Evolutionary conservation across 495 filamentous ascomycete species (phyloP).

Genomic region (Daldinia childiae): DNA sequence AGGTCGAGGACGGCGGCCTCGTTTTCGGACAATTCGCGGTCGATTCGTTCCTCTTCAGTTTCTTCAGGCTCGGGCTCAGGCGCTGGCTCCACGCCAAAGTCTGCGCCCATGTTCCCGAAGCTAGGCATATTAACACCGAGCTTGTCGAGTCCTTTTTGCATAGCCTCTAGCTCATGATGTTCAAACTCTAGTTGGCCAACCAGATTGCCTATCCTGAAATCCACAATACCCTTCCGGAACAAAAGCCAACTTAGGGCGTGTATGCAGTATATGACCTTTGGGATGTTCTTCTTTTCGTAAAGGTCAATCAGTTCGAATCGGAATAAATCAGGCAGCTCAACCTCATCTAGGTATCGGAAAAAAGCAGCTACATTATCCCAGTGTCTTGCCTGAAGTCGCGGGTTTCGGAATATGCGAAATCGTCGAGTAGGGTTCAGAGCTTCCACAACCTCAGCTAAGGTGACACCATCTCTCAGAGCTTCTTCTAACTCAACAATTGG

Average conservation of each 20-base stretch:
- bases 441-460: conserved; percentile 95
- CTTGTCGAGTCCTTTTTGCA: conserved; percentile 95
- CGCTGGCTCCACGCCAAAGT: conserved; percentile 84
- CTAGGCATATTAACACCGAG: conserved; percentile 95
- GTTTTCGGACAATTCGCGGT: conserved; percentile 81
- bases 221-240: conserved; percentile 91
- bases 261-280: conserved; percentile 98
- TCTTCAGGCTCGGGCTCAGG: conserved; percentile 73
- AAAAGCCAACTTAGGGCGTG: conserved; percentile 96
- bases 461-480: conserved; percentile 90
- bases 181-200: conserved; percentile 98
- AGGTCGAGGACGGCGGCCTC: conserved; percentile 77
- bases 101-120: conserved; percentile 95
- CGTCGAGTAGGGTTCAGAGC: conserved; percentile 79
- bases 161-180: conserved; percentile 95
- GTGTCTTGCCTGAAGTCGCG: conserved; percentile 90
- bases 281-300: conserved; percentile 99
- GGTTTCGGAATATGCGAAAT: conserved; percentile 83
- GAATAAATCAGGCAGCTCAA: conserved; percentile 98
- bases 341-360: conserved; percentile 89
- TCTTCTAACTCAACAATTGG: conserved; percentile 97
- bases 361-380: conserved; percentile 97
- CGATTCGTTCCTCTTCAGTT: conserved; percentile 87
- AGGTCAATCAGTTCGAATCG: conserved; percentile 97
- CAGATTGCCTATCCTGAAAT: conserved; percentile 97